Percentiles rank a stretch among this genome's conserved stretches.
These are phyloP conservation scores for Pyracantha coccinea DNA, from an alignment of 331 rosid genomes.

Conservation along the genomic window DNA sequence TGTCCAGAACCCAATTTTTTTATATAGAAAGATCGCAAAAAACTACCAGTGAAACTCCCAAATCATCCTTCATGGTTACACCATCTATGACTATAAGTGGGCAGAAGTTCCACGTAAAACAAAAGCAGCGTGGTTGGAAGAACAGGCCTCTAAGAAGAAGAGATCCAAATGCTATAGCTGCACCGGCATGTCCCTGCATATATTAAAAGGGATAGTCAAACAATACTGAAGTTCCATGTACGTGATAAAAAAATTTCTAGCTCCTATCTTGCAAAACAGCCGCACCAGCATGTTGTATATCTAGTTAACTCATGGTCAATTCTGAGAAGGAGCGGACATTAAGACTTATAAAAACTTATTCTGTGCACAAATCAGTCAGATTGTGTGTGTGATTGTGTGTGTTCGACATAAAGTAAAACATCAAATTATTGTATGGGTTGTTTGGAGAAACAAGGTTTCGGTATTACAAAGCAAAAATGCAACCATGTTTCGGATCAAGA, in stretches of 20 bases:
- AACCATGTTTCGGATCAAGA: background rate
- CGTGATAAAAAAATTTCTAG: background rate
- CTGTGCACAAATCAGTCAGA: no score
- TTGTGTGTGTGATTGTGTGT: no score
- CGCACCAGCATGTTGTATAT: background rate
- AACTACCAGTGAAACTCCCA: background rate
- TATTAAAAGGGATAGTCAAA: background rate
- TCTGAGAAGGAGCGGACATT: background rate
- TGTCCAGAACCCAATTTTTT: background rate
- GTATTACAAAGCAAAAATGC: background rate
- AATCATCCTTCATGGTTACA: background rate
- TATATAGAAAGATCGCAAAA: background rate
- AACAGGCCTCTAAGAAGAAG: slow-evolving; percentile 83
- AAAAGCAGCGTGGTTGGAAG: slow-evolving; percentile 1
- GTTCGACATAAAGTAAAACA: no score
- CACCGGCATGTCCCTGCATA: slow-evolving; percentile 82
- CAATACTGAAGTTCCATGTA: background rate
- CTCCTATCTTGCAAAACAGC: background rate
- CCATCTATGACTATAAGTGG: background rate
- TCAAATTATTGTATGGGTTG: no score
- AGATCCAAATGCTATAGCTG: slow-evolving; percentile 90
- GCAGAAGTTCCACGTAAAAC: background rate
- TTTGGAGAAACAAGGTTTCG: background rate
- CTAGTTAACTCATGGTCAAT: background rate
- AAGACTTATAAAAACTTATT: no score